Evolutionary conservation across 169 alveolate genomes (phyloP).

Genomic region (Plasmodium fragile): DNA sequence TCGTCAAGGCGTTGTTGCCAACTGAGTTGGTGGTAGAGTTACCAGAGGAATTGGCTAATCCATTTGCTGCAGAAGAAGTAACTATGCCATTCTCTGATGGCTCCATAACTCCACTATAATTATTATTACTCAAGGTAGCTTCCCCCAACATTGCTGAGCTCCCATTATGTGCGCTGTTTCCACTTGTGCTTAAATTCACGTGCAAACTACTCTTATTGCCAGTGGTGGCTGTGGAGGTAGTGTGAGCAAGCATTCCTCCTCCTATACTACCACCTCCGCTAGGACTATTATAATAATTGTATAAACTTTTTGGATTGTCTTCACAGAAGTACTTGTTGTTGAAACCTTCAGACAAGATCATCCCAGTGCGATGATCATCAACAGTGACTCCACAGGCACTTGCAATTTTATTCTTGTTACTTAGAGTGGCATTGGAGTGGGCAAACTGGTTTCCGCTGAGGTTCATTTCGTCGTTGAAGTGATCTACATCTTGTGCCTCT

Average conservation of each 20-base stretch:
- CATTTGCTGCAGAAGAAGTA: background rate
- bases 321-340: slow-evolving; percentile 3
- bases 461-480: slow-evolving; percentile 13
- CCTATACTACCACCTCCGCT: background rate
- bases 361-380: background rate
- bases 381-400: background rate
- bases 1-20: background rate
- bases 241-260: background rate
- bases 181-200: background rate
- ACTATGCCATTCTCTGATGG: background rate
- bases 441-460: slow-evolving; percentile 10
- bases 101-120: background rate
- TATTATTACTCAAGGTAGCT: background rate
- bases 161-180: background rate
- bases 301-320: background rate
- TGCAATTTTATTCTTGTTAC: background rate
- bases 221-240: background rate
- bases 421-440: background rate
- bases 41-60: background rate
- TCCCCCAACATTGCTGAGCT: background rate
- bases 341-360: slow-evolving; percentile 1
- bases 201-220: background rate
- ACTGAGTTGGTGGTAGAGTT: background rate
- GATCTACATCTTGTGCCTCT: background rate
- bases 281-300: slow-evolving; percentile 12